phyloP scores from a whole-genome alignment of 2,329 filamentous ascomycete species.

The Penicillium sp. region DNA sequence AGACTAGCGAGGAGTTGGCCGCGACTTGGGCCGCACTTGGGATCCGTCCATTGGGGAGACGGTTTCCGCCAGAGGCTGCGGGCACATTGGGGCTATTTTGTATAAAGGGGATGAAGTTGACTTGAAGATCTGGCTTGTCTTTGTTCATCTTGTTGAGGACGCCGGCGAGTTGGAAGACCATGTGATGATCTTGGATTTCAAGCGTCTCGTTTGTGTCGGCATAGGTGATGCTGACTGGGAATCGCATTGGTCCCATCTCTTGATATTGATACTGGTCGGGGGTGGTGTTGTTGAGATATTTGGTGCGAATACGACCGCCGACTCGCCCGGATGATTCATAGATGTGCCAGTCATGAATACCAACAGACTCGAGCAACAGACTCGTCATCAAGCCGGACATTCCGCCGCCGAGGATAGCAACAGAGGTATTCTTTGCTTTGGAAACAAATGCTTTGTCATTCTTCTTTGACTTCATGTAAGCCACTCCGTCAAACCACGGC shows the following conservation, averaged over 20 bases:
- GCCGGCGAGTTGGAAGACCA: slow-evolving; percentile 45
- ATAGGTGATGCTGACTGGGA: slow-evolving; percentile 43
- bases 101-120: slow-evolving; percentile 46
- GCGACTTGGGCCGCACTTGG: slow-evolving; percentile 52
- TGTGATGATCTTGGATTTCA: slow-evolving; percentile 43
- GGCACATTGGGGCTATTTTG: slow-evolving; percentile 53
- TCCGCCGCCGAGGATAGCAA: slow-evolving; percentile 42
- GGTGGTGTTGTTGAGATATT: slow-evolving; percentile 42
- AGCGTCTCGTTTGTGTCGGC: slow-evolving; percentile 44
- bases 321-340: slow-evolving; percentile 43
- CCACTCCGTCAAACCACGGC: slow-evolving; percentile 43
- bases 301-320: slow-evolving; percentile 46
- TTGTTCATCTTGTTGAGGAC: slow-evolving; percentile 44
- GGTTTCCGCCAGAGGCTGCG: slow-evolving; percentile 47
- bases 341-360: slow-evolving; percentile 48
- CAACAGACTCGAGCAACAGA: slow-evolving; percentile 45
- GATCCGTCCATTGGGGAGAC: slow-evolving; percentile 52
- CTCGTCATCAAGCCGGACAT: slow-evolving; percentile 39
- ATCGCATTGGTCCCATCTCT: slow-evolving; percentile 49
- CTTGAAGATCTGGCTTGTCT: slow-evolving; percentile 34
- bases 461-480: slow-evolving; percentile 35
- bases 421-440: slow-evolving; percentile 32
- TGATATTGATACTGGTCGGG: slow-evolving; percentile 39
- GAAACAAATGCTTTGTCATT: slow-evolving; percentile 24
- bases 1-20: slow-evolving; percentile 42